Evolutionary conservation across 2,329 filamentous ascomycete genomes (phyloP), one percentile per base, ranked within the genome.

Genomic region (Aspergillus sp.): DNA sequence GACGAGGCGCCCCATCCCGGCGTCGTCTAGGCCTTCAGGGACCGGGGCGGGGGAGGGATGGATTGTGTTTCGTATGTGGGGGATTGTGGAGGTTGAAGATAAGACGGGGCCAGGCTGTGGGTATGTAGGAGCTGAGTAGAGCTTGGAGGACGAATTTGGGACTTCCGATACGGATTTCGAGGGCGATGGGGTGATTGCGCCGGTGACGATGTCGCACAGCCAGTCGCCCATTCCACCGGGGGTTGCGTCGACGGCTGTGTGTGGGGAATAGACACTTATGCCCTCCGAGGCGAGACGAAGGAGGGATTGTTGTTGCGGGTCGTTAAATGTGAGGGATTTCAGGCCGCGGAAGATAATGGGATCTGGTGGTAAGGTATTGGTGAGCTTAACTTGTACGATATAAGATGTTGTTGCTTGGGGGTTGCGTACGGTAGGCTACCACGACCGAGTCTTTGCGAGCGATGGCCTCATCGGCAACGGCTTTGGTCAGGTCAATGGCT

Each of bases 331-430:
- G 70, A 99, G 80, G 63, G 90, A 89, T 77, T 97, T 99, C 65
- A 99, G 82, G 53, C 90, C 90, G 49, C 90, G 87, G 81, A 99
- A 99, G 71, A 99, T 98, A 72, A 98, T 95, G 21, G 95, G 95
- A 76, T 99, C 91, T 96, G 66, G 8, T 45, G 2, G 3, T 37
- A 12, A 46, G 15, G 7, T 31, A 44, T 37, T 27, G 23, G 41
- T 49, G 46, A 56, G 53, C 39, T 56, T 52, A 23, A 31, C 11
- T 46, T 45, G 17, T 37, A 6, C n/a, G 17, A 27, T 55, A 17
- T 43, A n/a, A 19, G 19, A 47, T 12, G 19, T 11, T 37, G 40
- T 21, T 19, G 52, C 43, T 33, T n/a, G 23, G n/a, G 19, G 35
- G 19, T 62, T 33, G 73, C 82, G 68, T 77, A 96, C 91, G 95